Conservation (phyloP, 208 protist genomes). For the Lotmaria passim region DNA sequence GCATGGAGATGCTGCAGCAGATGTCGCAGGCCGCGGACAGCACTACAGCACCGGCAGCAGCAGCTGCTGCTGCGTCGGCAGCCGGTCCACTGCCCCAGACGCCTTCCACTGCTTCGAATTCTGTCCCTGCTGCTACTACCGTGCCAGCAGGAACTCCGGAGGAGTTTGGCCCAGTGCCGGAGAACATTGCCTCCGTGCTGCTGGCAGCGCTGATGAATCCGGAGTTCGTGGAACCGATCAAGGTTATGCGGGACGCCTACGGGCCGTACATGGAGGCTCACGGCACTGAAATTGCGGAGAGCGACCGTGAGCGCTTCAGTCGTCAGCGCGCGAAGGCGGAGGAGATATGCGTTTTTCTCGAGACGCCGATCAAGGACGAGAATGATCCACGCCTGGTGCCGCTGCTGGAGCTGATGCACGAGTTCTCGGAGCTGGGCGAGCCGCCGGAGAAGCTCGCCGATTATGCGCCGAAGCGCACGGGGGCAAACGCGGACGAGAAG, state of each 20-base stretch:
- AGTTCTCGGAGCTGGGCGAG: constrained; percentile 72
- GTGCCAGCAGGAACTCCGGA: not conserved
- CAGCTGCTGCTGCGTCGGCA: constrained; percentile 2
- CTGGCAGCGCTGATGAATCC: constrained; percentile 54
- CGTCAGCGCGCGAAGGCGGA: constrained; percentile 55
- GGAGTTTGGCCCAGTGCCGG: constrained; percentile 11
- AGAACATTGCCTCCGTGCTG: constrained; percentile 52
- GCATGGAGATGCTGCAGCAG: constrained; percentile 43
- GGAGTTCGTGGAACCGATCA: constrained; percentile 63
- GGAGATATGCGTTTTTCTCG: constrained; percentile 68
- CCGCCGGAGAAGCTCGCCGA: constrained; percentile 47
- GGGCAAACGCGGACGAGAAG: not conserved
- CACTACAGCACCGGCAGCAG: not conserved
- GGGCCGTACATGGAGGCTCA: constrained; percentile 53
- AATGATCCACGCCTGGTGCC: constrained; percentile 51
- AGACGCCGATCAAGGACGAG: constrained; percentile 41
- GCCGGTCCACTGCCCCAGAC: no score
- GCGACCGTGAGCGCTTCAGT: constrained; percentile 55
- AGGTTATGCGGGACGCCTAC: constrained; percentile 73
- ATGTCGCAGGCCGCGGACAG: constrained; percentile 23
- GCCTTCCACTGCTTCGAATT: constrained; percentile 10
- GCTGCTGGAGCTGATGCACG: constrained; percentile 68
- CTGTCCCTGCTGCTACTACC: not conserved
- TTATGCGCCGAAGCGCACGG: constrained; percentile 32
- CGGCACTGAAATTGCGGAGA: constrained; percentile 32